Evolutionary conservation across 2,329 filamentous ascomycete species (phyloP).

Genomic region (Colletotrichum lentis): DNA sequence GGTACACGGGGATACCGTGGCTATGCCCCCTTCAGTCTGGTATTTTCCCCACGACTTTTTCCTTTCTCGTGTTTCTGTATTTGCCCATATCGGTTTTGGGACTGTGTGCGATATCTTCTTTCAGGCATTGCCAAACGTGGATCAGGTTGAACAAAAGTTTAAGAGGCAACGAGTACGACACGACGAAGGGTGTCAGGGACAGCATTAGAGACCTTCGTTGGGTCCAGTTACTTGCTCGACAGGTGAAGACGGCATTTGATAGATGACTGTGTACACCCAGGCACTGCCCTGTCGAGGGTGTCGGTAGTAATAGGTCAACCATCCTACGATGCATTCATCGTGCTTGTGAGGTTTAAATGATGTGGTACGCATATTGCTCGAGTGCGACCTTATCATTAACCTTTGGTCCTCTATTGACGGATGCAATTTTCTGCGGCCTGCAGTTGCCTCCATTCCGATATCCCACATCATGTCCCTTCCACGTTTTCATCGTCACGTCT

Average conservation of each 20-base stretch:
- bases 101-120: slow-evolving; percentile 25
- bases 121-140: slow-evolving; percentile 36
- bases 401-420: background rate
- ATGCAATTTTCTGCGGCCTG: too few relatives aligned
- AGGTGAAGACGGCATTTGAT: slow-evolving; percentile 22
- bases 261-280: slow-evolving; percentile 34
- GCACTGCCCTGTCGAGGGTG: slow-evolving; percentile 15
- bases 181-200: slow-evolving; percentile 25
- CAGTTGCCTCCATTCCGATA: background rate
- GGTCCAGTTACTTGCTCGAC: slow-evolving; percentile 32
- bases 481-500: background rate
- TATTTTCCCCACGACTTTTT: slow-evolving; percentile 25
- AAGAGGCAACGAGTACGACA: slow-evolving; percentile 34
- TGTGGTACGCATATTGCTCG: background rate
- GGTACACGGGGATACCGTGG: slow-evolving; percentile 18
- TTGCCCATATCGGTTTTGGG: slow-evolving; percentile 28
- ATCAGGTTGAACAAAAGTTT: slow-evolving; percentile 37
- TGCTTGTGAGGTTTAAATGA: background rate
- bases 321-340: background rate
- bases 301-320: slow-evolving; percentile 30
- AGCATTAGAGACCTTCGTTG: slow-evolving; percentile 34
- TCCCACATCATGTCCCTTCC: background rate
- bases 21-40: slow-evolving; percentile 22
- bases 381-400: background rate
- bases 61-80: slow-evolving; percentile 12